Conservation (phyloP, 495 filamentous ascomycete species). For the Penicillium herquei region DNA sequence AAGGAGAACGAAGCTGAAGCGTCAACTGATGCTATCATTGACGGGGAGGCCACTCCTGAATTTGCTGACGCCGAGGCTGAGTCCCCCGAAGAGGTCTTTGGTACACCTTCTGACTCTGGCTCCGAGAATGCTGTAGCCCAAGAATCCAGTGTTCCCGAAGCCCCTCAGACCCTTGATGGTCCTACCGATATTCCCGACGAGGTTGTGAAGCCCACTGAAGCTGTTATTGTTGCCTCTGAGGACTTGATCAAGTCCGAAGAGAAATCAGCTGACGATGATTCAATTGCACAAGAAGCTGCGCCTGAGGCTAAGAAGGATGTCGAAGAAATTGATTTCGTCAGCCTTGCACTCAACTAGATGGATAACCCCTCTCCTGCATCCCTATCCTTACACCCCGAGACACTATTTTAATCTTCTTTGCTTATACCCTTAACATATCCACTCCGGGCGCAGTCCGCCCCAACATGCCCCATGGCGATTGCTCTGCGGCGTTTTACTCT, state of each 20-base stretch:
- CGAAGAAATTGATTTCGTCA: constrained; percentile 32
- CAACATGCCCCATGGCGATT: not conserved
- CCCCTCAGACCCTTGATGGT: not conserved
- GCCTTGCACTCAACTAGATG: constrained; percentile 26
- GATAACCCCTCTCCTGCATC: not conserved
- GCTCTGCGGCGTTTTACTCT: not conserved
- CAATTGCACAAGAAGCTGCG: constrained; percentile 6
- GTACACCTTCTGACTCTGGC: constrained; percentile 1
- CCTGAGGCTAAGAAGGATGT: constrained; percentile 15
- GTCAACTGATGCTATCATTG: not conserved
- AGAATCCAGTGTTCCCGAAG: constrained; percentile 3
- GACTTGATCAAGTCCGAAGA: constrained; percentile 6
- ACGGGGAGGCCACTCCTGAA: not conserved
- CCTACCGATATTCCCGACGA: not conserved
- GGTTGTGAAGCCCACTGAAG: constrained; percentile 2
- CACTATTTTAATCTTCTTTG: constrained; percentile 11
- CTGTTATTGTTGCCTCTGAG: constrained; percentile 1
- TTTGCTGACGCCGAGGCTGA: not conserved
- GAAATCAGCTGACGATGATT: constrained; percentile 2
- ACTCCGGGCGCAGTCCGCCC: not conserved
- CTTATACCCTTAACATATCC: constrained; percentile 12
- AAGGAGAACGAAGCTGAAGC: not conserved
- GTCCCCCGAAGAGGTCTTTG: not conserved
- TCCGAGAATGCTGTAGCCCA: not conserved
- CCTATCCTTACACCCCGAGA: constrained; percentile 9